phyloP scores from a whole-genome alignment of 805 yeast species.

The Kodamaea neixiangensis region DNA sequence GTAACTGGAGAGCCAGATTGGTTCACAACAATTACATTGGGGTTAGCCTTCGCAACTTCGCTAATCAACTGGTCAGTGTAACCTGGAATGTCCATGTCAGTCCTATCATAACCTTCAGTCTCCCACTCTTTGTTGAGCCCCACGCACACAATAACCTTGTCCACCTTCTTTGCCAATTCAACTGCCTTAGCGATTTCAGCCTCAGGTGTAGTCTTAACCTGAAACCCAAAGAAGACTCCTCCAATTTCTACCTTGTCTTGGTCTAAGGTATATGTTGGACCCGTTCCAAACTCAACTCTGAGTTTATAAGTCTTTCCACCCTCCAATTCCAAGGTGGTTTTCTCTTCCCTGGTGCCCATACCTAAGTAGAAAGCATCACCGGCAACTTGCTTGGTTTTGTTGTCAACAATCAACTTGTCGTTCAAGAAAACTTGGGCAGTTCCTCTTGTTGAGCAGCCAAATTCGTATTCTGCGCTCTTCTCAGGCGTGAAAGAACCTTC shows the following conservation, averaged over 20 bases:
- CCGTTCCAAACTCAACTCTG: constrained; percentile 54
- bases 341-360: constrained; percentile 55
- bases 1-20: constrained; percentile 66
- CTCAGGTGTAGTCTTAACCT: constrained; percentile 20
- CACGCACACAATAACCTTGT: constrained; percentile 52
- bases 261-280: constrained; percentile 35
- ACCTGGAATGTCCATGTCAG: constrained; percentile 52
- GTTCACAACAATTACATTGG: constrained; percentile 53
- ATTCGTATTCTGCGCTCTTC: constrained; percentile 47
- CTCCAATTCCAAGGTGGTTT: constrained; percentile 36
- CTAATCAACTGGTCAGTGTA: constrained; percentile 45
- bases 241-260: constrained; percentile 21
- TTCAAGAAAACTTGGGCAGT: constrained; percentile 57
- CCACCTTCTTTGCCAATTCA: constrained; percentile 49
- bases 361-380: constrained; percentile 55
- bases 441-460: constrained; percentile 56
- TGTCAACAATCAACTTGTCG: constrained; percentile 55
- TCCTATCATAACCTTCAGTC: constrained; percentile 60
- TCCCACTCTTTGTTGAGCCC: constrained; percentile 61
- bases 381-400: constrained; percentile 49
- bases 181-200: constrained; percentile 41
- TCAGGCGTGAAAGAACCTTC: constrained; percentile 49
- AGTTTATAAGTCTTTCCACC: constrained; percentile 49
- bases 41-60: constrained; percentile 48
- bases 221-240: constrained; percentile 28